These are phyloP conservation scores for Tritrichomonas musculus DNA, from an alignment of 208 protist species.

Conservation along the genomic window DNA sequence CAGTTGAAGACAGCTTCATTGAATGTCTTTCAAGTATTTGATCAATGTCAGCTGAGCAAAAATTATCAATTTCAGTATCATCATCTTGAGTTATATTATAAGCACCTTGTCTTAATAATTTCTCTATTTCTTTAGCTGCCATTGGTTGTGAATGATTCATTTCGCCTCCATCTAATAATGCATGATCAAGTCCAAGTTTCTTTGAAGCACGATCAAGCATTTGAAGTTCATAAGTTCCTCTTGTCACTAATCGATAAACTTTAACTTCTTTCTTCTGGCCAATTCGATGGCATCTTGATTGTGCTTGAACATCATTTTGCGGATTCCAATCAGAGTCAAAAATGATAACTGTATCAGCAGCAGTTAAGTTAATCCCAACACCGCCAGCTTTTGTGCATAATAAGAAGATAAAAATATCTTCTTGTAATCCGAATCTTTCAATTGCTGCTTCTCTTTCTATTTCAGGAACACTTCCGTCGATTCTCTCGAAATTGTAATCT, in stretches of 20 bases:
- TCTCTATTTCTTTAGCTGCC: not conserved
- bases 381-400: constrained; percentile 65
- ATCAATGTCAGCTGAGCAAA: constrained; percentile 39
- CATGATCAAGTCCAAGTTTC: constrained; percentile 72
- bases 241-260: constrained; percentile 83
- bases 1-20: not conserved
- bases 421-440: constrained; percentile 45
- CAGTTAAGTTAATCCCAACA: constrained; percentile 66
- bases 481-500: constrained; percentile 37
- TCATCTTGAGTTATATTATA: constrained; percentile 42
- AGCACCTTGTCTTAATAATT: constrained; percentile 14
- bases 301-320: constrained; percentile 89
- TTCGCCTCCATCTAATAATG: constrained; percentile 53
- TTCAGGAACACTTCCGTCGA: constrained; percentile 40
- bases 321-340: constrained; percentile 89
- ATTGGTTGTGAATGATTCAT: not conserved
- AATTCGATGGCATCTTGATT: constrained; percentile 80
- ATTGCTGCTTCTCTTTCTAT: constrained; percentile 47
- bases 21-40: constrained; percentile 37
- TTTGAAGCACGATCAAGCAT: constrained; percentile 71
- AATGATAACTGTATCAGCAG: constrained; percentile 69
- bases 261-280: constrained; percentile 75
- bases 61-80: constrained; percentile 42
- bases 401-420: constrained; percentile 58
- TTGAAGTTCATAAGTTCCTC: constrained; percentile 78